A percentile compares a stretch with the other conserved stretches of the same genome.
Conservation (phyloP, 192 early-diverging fungal genomes). For the Linnemannia exigua region DNA sequence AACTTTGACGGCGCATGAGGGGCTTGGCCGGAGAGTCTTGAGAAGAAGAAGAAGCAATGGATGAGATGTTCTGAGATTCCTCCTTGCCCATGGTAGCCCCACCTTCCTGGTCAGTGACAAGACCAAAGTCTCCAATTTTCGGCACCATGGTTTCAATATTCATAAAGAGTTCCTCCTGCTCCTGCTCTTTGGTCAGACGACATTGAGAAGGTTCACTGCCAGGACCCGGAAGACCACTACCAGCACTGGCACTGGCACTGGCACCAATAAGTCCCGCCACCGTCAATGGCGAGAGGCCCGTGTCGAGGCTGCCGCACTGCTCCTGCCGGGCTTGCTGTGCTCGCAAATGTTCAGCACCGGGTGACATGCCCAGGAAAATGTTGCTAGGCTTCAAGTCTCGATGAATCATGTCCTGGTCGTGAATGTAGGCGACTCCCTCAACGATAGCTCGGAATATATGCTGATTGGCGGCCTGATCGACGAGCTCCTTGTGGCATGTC, state of each 20-base stretch:
- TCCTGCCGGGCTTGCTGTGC: slow-evolving; percentile 14
- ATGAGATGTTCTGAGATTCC: slow-evolving; percentile 3
- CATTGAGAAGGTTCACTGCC: not conserved
- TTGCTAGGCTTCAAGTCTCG: slow-evolving; percentile 83
- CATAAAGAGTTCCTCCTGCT: slow-evolving; percentile 57
- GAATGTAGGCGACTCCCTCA: slow-evolving; percentile 83
- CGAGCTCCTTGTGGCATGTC: slow-evolving; percentile 51
- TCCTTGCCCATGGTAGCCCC: slow-evolving; percentile 28
- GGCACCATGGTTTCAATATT: slow-evolving; percentile 65
- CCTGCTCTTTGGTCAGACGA: slow-evolving; percentile 32
- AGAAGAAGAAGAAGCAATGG: not conserved
- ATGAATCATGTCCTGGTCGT: slow-evolving; percentile 80
- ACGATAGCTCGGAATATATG: slow-evolving; percentile 82
- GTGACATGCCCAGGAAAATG: slow-evolving; percentile 69
- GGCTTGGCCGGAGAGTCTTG: not conserved
- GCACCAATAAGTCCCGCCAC: not conserved
- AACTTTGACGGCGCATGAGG: slow-evolving; percentile 37
- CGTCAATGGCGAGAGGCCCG: slow-evolving; percentile 11
- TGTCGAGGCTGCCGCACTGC: not conserved
- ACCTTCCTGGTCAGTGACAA: slow-evolving; percentile 78
- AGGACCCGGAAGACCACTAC: not conserved
- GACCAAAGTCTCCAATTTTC: slow-evolving; percentile 98
- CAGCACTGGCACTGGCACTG: not conserved
- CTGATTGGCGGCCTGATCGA: slow-evolving; percentile 69
- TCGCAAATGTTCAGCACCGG: slow-evolving; percentile 13